Percentiles rank a stretch among this genome's conserved stretches.
Evolutionary conservation across 2,329 filamentous ascomycete genomes (phyloP).

Genomic region (Paraphoma chrysanthemicola): DNA sequence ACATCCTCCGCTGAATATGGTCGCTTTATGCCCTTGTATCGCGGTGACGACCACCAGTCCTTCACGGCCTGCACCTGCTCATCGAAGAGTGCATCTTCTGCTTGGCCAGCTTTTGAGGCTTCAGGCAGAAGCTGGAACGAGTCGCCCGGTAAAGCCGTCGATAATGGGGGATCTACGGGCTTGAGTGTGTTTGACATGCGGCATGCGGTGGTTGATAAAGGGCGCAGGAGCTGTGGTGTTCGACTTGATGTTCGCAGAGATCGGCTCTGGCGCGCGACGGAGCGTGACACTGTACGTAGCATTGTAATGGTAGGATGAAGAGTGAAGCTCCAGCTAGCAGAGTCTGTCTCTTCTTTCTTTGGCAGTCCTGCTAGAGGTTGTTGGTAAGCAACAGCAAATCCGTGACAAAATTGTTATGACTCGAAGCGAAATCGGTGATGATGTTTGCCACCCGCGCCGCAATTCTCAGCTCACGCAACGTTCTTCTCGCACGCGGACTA

Average conservation of each 20-base stretch:
- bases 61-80: slow-evolving; percentile 85
- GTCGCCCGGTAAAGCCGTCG: slow-evolving; percentile 70
- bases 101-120: slow-evolving; percentile 74
- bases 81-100: slow-evolving; percentile 86
- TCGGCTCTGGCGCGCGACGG: slow-evolving; percentile 45
- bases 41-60: slow-evolving; percentile 86
- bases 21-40: slow-evolving; percentile 87
- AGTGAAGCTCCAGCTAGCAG: slow-evolving; percentile 14
- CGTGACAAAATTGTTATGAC: slow-evolving; percentile 22
- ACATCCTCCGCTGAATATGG: slow-evolving; percentile 91
- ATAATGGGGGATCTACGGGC: slow-evolving; percentile 67
- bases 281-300: slow-evolving; percentile 47
- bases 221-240: slow-evolving; percentile 40
- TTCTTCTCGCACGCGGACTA: slow-evolving; percentile 16
- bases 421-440: slow-evolving; percentile 17
- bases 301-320: slow-evolving; percentile 29
- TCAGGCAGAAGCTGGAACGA: slow-evolving; percentile 86
- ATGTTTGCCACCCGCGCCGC: slow-evolving; percentile 20
- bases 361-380: slow-evolving; percentile 8
- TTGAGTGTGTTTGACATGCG: slow-evolving; percentile 63
- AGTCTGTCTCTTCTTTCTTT: slow-evolving; percentile 9
- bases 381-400: slow-evolving; percentile 23
- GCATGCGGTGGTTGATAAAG: slow-evolving; percentile 51
- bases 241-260: slow-evolving; percentile 29
- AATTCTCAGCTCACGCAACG: not conserved